Evolutionary conservation across 2,329 filamentous ascomycete genomes (phyloP).

Genomic region (Fusarium lyarnte): DNA sequence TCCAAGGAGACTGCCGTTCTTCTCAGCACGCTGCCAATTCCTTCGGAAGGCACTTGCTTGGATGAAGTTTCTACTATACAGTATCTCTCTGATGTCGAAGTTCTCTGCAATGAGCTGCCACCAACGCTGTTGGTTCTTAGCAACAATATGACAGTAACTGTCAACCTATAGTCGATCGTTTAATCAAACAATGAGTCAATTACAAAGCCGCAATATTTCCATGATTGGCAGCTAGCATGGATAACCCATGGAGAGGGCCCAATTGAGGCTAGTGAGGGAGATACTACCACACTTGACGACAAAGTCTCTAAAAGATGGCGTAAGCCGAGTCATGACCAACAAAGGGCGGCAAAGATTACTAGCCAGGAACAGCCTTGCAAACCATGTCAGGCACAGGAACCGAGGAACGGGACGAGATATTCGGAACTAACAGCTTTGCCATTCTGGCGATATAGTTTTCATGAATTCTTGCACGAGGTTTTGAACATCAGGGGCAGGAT

Average conservation of each 20-base stretch:
- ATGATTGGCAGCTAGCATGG: conserved; percentile 28
- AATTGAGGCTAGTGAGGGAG: conserved; percentile 5
- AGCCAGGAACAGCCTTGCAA: conserved; percentile 32
- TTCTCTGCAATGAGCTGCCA: conserved; percentile 79
- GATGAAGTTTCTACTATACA: conserved; percentile 75
- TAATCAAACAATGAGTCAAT: conserved; percentile 9
- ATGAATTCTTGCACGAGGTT: conserved; percentile 24
- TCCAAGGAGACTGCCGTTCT: conserved; percentile 78
- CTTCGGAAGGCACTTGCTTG: conserved; percentile 77
- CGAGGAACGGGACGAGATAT: background rate
- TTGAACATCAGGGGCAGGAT: conserved; percentile 27
- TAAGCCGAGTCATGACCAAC: conserved; percentile 32
- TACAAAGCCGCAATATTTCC: conserved; percentile 31
- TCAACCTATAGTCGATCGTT: conserved; percentile 64
- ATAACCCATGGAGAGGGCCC: background rate
- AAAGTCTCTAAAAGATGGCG: conserved; percentile 17
- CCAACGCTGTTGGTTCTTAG: conserved; percentile 83
- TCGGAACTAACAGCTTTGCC: background rate
- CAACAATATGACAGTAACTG: conserved; percentile 90
- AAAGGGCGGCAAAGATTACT: conserved; percentile 27
- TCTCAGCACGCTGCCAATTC: conserved; percentile 85
- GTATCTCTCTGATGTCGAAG: conserved; percentile 81
- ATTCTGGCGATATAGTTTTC: conserved; percentile 29
- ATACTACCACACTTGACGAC: background rate
- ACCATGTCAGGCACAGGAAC: conserved; percentile 23